Base-by-base conservation (phyloP, 768 basidiomycete genomes). In the Coprinopsis cinerea region DNA sequence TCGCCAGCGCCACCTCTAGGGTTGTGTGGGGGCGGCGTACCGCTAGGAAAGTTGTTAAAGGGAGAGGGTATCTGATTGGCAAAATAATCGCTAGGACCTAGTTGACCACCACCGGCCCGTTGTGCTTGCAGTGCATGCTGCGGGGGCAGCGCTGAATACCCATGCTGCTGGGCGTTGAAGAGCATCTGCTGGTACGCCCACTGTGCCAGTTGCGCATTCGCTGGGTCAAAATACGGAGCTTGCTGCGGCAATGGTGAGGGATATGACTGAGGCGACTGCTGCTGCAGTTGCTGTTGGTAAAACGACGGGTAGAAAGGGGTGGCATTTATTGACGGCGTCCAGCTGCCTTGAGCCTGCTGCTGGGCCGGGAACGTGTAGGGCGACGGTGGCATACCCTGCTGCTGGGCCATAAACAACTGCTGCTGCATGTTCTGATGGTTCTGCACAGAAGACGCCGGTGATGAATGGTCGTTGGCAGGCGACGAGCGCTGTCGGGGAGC, bases 131-230 rank as follows among this genome's bases (percentile, higher is more conserved):
- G 67, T 23, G 68, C 64, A 44, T 74, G 74, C 59, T 74, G 65
- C 55, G 71, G 73, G 56, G 78, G 71, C n/a, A 73, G 68, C 53
- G 57, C 64, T 25, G 64, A 62, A 59, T 73, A 76, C 40, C 68
- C 71, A 41, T 80, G 79, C 57, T n/a, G n/a, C n/a, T 82, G 78
- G 41, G 82, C 82, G 59, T 78, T 82, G 69, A 81, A 85, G 82
- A 92, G 82, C 88, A 91, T 90, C 60, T 91, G 88, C 67, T 90
- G 88, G 68, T 92, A 92, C 30, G 88, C 86, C 88, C 89, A 92
- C 64, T 88, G 86, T 2, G 87, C 80, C 49, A 88, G 79, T 55
- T 85, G 85, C 46, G 85, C 85, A 55, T 84, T 82, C 10, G 78
- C 67, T 13, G 84, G 85, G 65, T 90, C 86, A 59, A 82, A 88